Base-by-base conservation (phyloP, 2,329 filamentous ascomycete species). In the Colletotrichum musae region DNA sequence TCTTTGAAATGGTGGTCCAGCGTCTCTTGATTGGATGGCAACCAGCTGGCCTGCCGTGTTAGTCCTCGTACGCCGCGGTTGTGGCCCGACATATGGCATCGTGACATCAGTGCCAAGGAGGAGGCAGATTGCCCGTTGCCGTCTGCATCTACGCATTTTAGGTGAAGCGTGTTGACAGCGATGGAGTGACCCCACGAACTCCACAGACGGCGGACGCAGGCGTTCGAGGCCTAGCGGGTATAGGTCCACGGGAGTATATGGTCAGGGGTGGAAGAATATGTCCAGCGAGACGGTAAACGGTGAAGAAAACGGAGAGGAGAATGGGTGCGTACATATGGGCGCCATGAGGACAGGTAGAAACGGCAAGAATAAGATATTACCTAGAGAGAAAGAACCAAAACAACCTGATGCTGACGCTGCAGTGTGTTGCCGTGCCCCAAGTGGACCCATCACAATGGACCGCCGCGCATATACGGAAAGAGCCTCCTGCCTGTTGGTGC, bases 91-190 rank as follows among this genome's bases (percentile, higher is more conserved):
- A 50, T 10, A 56, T 15, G 41, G 24, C 5, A 26, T 51, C 5
- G 50, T 69, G 66, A 69, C 66, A 66, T 69, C 66, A 69, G 50
- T 39, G 61, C 61, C 53, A 50, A 54, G 61, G 32, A 36, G 24
- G 18, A 52, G 50, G 43, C 59, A 62, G 50, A 47, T 54, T 62
- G n/a, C 41, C 32, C 16, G 41, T 7, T 18, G 43, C 43, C 43
- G 41, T 12, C 39, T 24, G 15, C 21, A 12, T 21, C 32, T 51
- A 36, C 43, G 6, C 26, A 48, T 9, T 28, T 41, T 54, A 28
- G 12, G 4, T 12, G 18, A 12, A 26, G 6, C 26, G 6, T 10
- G 32, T 36, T 36, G 32, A 36, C 32, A 10, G 32, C 32, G 32
- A 36, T 36, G 32, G 32, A 36, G 32, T 4, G 10, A 36, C 32